These are phyloP conservation scores for Millerago galiae DNA, from an alignment of 805 yeast species.

Conservation along the genomic window DNA sequence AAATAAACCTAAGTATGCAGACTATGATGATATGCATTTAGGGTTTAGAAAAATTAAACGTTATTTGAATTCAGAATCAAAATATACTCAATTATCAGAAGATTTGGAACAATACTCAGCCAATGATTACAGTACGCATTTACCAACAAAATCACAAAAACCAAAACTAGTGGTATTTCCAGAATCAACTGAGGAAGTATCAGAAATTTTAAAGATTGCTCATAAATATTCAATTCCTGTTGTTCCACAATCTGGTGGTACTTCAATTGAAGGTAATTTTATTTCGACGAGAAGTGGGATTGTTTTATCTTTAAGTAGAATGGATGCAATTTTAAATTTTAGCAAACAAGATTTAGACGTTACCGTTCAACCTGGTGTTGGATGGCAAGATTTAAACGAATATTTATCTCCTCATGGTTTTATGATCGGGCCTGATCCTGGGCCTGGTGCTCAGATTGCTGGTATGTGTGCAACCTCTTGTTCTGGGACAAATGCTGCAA, in stretches of 20 bases:
- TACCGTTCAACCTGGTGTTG: constrained; percentile 70
- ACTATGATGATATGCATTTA: constrained; percentile 1
- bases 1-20: constrained; percentile 15
- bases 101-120: constrained; percentile 41
- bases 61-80: constrained; percentile 9
- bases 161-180: constrained; percentile 43
- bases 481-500: constrained; percentile 71
- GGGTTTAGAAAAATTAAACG: constrained; percentile 13
- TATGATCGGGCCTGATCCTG: constrained; percentile 70
- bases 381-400: constrained; percentile 65
- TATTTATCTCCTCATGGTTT: constrained; percentile 40
- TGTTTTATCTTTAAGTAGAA: constrained; percentile 48
- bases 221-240: constrained; percentile 51
- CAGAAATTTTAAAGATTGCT: constrained; percentile 46
- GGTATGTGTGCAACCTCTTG: constrained; percentile 76
- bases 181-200: constrained; percentile 48
- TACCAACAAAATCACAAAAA: constrained; percentile 36
- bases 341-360: constrained; percentile 64
- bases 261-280: constrained; percentile 64
- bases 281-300: constrained; percentile 56
- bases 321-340: constrained; percentile 52
- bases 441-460: constrained; percentile 74
- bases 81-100: constrained; percentile 22
- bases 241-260: constrained; percentile 58
- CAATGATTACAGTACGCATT: constrained; percentile 43